These are phyloP conservation scores for Coemansia sp. DNA, from an alignment of 192 early-diverging fungal genomes.

Conservation along the genomic window DNA sequence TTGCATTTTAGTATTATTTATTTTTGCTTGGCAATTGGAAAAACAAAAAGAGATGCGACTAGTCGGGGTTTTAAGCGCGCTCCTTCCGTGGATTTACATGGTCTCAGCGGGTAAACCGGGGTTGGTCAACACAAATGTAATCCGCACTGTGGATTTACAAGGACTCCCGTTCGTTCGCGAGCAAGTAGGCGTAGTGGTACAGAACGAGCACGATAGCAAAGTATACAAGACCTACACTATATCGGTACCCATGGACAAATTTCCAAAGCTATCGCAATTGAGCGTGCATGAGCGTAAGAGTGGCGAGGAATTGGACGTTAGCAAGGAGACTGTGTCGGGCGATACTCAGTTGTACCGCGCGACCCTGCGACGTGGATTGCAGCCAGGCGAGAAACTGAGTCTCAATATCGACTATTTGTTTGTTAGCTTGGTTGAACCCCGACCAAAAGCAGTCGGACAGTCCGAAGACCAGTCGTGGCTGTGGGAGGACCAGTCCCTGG, in stretches of 20 bases:
- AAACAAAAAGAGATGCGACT: constrained; percentile 1
- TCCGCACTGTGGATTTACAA: constrained; percentile 39
- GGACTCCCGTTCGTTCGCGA: constrained; percentile 49
- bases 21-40: background rate
- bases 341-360: constrained; percentile 17
- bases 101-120: background rate
- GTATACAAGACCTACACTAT: constrained; percentile 35
- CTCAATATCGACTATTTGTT: constrained; percentile 61
- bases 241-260: constrained; percentile 16
- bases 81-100: background rate
- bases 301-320: constrained; percentile 23
- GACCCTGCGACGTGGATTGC: constrained; percentile 36
- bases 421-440: constrained; percentile 53
- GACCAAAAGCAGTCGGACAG: constrained; percentile 63
- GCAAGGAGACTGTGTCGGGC: background rate
- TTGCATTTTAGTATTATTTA: too few species aligned
- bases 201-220: constrained; percentile 42
- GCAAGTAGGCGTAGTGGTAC: constrained; percentile 54
- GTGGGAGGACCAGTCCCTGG: constrained; percentile 64
- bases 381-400: constrained; percentile 61
- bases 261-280: constrained; percentile 24
- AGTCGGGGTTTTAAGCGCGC: background rate
- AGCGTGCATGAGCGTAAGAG: constrained; percentile 51
- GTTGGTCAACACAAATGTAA: constrained; percentile 51
- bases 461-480: constrained; percentile 66